Base-by-base conservation (phyloP, 2,329 filamentous ascomycete genomes). In the Cladophialophora bantiana region DNA sequence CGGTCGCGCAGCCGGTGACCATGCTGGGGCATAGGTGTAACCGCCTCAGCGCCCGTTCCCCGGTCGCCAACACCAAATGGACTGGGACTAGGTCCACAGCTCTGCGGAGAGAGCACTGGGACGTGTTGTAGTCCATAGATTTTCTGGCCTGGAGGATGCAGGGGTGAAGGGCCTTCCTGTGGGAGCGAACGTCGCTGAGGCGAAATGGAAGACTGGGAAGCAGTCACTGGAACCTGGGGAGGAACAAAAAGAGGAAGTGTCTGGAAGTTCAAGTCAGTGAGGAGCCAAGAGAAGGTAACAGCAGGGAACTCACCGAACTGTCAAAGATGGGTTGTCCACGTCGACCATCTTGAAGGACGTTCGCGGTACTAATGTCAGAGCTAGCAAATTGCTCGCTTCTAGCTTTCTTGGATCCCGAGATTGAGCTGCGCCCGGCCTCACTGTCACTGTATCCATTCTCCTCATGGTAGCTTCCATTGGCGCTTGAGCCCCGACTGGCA, bases 161-260 rank as follows among this genome's bases (percentile, higher is more conserved):
- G 96, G 3, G 93, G 91, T 48, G 83, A 96, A 76, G 77, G 89
- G 78, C 76, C 90, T 82, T 82, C 92, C 83, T 82, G 90, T 79
- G 81, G 91, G 82, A 80, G 91, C 86, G 79, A 90, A 84, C 93
- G 91, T 75, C 94, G 90, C 76, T 93, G 92, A 68, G 94, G 94
- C 34, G 94, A 98, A 59, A 96, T 91, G 20, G 94, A 98, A n/a
- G 94, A 94, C 74, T 94, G 93, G n/a, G 94, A 97, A n/a, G 92
- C 91, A 59, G 93, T 90, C 72, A 94, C 91, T 57, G 94, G 94
- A 81, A 97, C 94, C 80, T 96, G 94, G 68, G 92, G 92, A 72
- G 94, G 94, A 70, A 93, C 94, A 79, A 98, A 99, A 62, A 99
- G 84, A 63, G 95, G 95, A 62, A 99, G 85, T 86, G 98, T 94